phyloP scores from a whole-genome alignment of 148 eudicot genomes.

The Fagopyrum esculentum region DNA sequence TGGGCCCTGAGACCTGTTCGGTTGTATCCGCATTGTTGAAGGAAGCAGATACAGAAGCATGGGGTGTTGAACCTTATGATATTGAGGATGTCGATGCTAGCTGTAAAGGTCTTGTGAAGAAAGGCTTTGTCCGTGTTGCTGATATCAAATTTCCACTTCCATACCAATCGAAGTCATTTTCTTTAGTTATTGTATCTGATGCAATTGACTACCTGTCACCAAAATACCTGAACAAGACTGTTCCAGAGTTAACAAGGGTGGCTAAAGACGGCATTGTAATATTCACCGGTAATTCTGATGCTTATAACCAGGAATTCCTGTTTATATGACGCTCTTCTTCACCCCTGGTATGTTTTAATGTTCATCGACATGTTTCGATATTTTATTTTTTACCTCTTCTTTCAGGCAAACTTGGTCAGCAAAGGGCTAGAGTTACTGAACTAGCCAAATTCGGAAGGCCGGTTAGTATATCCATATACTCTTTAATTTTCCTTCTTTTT shows the following conservation, averaged over 20 bases:
- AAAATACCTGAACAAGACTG: conserved; percentile 78
- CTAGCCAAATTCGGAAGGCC: conserved; percentile 90
- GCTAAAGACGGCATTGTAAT: conserved; percentile 73
- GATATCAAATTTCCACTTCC: conserved; percentile 96
- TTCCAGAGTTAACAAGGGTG: conserved; percentile 87
- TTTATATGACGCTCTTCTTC: neutral
- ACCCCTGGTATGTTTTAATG: neutral
- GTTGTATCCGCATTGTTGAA: conserved; percentile 64
- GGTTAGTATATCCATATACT: conserved; percentile 37
- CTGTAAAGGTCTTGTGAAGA: conserved; percentile 76
- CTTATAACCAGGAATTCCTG: neutral
- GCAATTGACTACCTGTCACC: conserved; percentile 90
- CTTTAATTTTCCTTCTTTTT: no score
- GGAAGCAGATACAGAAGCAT: conserved; percentile 86
- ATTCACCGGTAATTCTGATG: conserved; percentile 52
- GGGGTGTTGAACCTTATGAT: conserved; percentile 98
- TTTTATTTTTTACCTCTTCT: neutral
- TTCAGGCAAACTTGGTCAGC: conserved; percentile 74
- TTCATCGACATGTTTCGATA: neutral
- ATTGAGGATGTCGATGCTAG: conserved; percentile 65
- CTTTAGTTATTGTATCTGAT: conserved; percentile 81
- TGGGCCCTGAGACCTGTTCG: conserved; percentile 92
- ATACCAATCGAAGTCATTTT: conserved; percentile 68
- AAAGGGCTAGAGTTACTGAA: conserved; percentile 70
- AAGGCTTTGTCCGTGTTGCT: conserved; percentile 87